A percentile compares a stretch with the other conserved stretches of the same genome.
Evolutionary conservation across 2,329 filamentous ascomycete genomes (phyloP).

Genomic region (Alternaria arborescens): DNA sequence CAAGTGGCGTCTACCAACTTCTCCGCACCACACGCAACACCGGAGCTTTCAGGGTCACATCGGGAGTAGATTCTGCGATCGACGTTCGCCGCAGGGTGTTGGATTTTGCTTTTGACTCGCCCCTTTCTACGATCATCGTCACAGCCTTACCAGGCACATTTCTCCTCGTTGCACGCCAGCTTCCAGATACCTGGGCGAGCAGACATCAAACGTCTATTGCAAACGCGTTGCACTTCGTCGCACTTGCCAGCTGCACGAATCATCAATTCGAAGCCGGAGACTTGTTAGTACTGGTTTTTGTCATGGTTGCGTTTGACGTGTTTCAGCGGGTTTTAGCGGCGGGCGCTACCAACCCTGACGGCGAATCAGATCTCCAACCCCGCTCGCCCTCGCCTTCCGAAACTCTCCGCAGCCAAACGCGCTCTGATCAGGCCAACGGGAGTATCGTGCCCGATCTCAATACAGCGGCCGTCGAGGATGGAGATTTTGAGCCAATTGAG

Average conservation of each 20-base stretch:
- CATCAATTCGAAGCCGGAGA: conserved; percentile 30
- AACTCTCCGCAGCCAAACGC: conserved; percentile 36
- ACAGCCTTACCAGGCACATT: conserved; percentile 31
- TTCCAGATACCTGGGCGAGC: conserved; percentile 32
- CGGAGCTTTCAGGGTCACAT: conserved; percentile 7
- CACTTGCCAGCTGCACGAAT: conserved; percentile 33
- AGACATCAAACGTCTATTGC: conserved; percentile 31
- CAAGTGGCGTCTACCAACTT: conserved; percentile 20
- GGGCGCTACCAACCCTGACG: conserved; percentile 18
- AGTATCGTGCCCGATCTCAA: conserved; percentile 16
- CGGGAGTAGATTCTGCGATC: conserved; percentile 20
- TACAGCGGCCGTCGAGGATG: conserved; percentile 16
- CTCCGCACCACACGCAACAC: conserved; percentile 24
- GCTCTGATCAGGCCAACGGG: conserved; percentile 28
- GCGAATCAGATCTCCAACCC: conserved; percentile 27
- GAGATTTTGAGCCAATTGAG: conserved; percentile 7
- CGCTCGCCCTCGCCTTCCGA: conserved; percentile 31
- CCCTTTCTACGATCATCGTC: conserved; percentile 30
- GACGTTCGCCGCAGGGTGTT: conserved; percentile 24
- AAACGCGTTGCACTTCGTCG: conserved; percentile 33
- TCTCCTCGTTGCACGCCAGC: conserved; percentile 21
- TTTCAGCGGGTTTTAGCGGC: conserved; percentile 30
- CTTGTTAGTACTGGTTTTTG: conserved; percentile 36
- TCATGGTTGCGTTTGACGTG: conserved; percentile 46
- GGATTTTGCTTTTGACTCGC: conserved; percentile 27